Percentiles rank a stretch among this genome's conserved stretches.
phyloP scores from a whole-genome alignment of 139 green algal genomes.

The Medakamo hakoo region DNA sequence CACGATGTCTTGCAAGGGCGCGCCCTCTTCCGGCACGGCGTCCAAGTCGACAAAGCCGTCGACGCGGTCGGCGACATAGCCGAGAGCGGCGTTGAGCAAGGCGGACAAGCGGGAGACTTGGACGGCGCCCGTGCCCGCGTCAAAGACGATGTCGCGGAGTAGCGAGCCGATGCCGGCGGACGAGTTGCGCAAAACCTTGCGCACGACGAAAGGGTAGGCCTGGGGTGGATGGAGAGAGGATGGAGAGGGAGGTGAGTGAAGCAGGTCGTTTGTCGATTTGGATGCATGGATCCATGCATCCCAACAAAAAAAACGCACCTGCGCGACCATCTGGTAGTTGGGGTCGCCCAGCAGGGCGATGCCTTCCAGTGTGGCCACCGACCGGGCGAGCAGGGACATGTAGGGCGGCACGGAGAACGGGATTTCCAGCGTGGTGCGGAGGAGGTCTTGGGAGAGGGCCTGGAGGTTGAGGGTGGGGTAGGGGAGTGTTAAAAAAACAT shows the following conservation, averaged over 20 bases:
- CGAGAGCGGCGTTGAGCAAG: constrained; percentile 59
- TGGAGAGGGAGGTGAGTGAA: too few species aligned
- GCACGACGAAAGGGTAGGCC: constrained; percentile 68
- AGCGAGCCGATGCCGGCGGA: constrained; percentile 23
- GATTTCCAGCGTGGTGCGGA: constrained; percentile 60
- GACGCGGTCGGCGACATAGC: constrained; percentile 37
- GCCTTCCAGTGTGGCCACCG: constrained; percentile 59
- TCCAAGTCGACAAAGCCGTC: constrained; percentile 64
- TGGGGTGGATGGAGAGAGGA: too few species aligned
- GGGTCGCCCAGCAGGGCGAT: constrained; percentile 61
- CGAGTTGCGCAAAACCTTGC: constrained; percentile 50
- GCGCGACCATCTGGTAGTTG: constrained; percentile 49
- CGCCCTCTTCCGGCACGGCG: constrained; percentile 46
- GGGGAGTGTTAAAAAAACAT: too few species aligned
- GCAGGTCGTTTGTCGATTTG: too few species aligned
- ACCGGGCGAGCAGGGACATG: constrained; percentile 60
- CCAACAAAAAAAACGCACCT: constrained; percentile 2
- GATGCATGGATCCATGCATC: too few species aligned
- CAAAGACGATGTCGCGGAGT: constrained; percentile 51
- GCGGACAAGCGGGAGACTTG: constrained; percentile 41
- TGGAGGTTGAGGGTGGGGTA: background rate
- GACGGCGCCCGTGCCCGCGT: constrained; percentile 24
- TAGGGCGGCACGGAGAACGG: constrained; percentile 78
- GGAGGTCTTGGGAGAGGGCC: constrained; percentile 42
- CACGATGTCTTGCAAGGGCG: constrained; percentile 39